Evolutionary conservation across 2,329 filamentous ascomycete species (phyloP), one percentile per base, ranked within the genome.

Genomic region (Diplocarpon rosae): DNA sequence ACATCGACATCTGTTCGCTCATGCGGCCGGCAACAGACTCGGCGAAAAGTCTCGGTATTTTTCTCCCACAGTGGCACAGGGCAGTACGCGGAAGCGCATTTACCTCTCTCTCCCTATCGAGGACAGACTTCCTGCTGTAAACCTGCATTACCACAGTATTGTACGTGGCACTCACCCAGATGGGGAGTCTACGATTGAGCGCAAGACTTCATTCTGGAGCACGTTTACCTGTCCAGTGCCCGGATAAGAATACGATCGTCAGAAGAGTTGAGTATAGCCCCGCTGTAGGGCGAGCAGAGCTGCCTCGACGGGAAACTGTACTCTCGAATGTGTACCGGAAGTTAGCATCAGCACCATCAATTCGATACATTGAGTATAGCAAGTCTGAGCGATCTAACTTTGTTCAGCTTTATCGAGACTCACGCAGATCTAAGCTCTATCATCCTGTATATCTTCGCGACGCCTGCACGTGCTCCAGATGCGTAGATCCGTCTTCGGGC

Each of bases 401-500:
- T 24, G 20, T 24, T 24, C 20, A 7, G 20, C 20, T 28, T 42
- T 7, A 39, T 30, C 14, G 15, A 42, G 11, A 24, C 24, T 30
- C 42, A 4, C 20, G 7, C 20, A 24, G 20, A 3, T 4, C 40
- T 3, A 33, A 33, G 13, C 24, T 37, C 17, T 43, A 33, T 11
- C 42, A 48, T 33, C 43, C 51, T 16, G 34, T 59, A 7, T 66
- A 62, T 56, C 63, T 81, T 15, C 71, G 78, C 31, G 78, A 83
- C 58, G 63, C 70, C 45, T 83, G 78, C 62, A 57, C 64, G 15
- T 82, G 78, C 57, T 52, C 65, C n/a, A 56, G 50, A 36, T 82
- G 78, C 56, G 66, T 78, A 28, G 72, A 81, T 57, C 65, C 70
- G 3, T 71, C 73, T 34, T 78, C 75, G 13, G 71, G 68, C 34